Percentiles rank a stretch among this genome's conserved stretches.
These are phyloP conservation scores for Fusarium sp. DNA, from an alignment of 2,329 filamentous ascomycete genomes.

Conservation along the genomic window DNA sequence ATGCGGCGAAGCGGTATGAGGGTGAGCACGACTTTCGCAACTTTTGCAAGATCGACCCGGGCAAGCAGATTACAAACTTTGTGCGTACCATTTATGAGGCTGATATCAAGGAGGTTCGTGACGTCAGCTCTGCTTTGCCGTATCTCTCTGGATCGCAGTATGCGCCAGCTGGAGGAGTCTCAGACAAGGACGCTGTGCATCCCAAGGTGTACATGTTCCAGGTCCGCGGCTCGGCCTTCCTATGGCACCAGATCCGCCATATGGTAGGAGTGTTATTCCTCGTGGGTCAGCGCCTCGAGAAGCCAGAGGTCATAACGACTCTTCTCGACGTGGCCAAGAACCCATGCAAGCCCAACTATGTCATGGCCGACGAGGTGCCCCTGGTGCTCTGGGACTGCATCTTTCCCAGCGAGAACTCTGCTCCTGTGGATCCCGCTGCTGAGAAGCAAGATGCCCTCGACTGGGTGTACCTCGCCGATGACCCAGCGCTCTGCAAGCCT, in stretches of 20 bases:
- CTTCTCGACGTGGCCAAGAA: constrained; percentile 79
- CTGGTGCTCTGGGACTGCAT: constrained; percentile 97
- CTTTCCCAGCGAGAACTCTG: constrained; percentile 70
- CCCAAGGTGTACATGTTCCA: constrained; percentile 88
- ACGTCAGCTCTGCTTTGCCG: constrained; percentile 64
- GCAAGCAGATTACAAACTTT: constrained; percentile 91
- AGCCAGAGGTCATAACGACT: constrained; percentile 76
- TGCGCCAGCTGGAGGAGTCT: constrained; percentile 41
- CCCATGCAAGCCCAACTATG: constrained; percentile 85
- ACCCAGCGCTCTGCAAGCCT: constrained; percentile 68
- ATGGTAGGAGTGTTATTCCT: constrained; percentile 95
- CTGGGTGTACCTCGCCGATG: constrained; percentile 85
- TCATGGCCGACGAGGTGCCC: constrained; percentile 90
- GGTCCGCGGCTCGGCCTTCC: constrained; percentile 89
- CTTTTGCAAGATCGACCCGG: constrained; percentile 92
- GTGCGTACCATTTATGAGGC: constrained; percentile 82
- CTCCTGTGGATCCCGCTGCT: constrained; percentile 45
- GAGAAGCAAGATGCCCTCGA: constrained; percentile 69
- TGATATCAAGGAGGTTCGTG: constrained; percentile 78
- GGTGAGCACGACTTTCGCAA: constrained; percentile 96
- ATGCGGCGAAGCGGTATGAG: constrained; percentile 82
- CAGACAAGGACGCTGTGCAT: constrained; percentile 32
- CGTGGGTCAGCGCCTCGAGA: constrained; percentile 88
- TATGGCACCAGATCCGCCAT: constrained; percentile 98
- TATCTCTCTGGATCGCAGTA: constrained; percentile 62